phyloP scores from a whole-genome alignment of 129 eudicot genomes.

The Oenanthe sinensis region DNA sequence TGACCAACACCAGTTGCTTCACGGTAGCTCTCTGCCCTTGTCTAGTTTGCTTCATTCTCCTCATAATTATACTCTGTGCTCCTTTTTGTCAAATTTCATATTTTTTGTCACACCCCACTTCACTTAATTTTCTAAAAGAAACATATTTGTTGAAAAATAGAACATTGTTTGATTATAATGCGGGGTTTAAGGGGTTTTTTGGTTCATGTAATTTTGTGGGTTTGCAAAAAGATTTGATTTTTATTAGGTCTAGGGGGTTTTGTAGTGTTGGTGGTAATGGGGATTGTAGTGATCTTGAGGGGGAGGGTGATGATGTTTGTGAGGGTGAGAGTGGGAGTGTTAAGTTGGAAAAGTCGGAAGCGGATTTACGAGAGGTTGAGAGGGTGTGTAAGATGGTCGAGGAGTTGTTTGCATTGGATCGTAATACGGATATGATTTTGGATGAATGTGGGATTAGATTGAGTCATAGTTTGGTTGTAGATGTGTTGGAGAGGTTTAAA shows the following conservation, averaged over 20 bases:
- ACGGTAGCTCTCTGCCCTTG: constrained; percentile 74
- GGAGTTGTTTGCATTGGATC: constrained; percentile 63
- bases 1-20: constrained; percentile 15
- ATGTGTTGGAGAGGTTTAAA: constrained; percentile 61
- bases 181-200: constrained; percentile 8
- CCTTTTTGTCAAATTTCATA: constrained; percentile 45
- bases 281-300: constrained; percentile 14
- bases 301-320: background rate
- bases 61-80: constrained; percentile 37
- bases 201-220: constrained; percentile 1
- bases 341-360: constrained; percentile 13
- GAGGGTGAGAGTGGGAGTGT: constrained; percentile 18
- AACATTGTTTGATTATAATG: background rate
- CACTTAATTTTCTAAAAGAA: constrained; percentile 36
- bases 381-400: constrained; percentile 70
- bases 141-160: constrained; percentile 2
- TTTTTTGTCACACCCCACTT: constrained; percentile 66
- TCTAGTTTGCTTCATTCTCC: constrained; percentile 50
- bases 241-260: constrained; percentile 31
- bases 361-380: constrained; percentile 54
- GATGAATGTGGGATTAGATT: constrained; percentile 55
- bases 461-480: constrained; percentile 64
- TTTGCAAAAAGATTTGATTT: background rate
- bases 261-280: constrained; percentile 24
- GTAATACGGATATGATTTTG: constrained; percentile 86